Percentiles rank a stretch among this genome's conserved stretches.
These are phyloP conservation scores for Rhizopus stolonifer DNA, from an alignment of 371 early-diverging fungal species.

Conservation along the genomic window DNA sequence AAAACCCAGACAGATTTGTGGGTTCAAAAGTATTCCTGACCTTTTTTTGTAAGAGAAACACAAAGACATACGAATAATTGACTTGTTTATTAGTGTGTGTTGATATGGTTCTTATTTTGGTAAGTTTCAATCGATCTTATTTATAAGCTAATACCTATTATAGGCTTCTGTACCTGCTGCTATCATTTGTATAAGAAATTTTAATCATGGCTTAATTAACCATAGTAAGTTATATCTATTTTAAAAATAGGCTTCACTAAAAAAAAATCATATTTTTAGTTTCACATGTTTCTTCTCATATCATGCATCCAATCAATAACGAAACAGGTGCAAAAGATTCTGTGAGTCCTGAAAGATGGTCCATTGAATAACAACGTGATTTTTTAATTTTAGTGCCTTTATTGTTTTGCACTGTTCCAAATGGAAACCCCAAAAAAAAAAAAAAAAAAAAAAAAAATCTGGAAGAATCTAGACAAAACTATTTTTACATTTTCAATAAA, in stretches of 20 bases:
- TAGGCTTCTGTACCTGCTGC: constrained; percentile 30
- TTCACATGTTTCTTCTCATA: constrained; percentile 25
- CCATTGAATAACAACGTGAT: constrained; percentile 27
- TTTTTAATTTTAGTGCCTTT: too few relatives aligned
- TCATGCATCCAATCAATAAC: constrained; percentile 23
- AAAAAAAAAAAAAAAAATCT: too few relatives aligned
- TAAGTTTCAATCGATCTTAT: constrained; percentile 2
- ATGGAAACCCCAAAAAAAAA: too few relatives aligned
- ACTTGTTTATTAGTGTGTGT: constrained; percentile 26
- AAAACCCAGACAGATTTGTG: constrained; percentile 53
- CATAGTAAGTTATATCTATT: constrained; percentile 23
- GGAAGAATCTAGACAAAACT: too few relatives aligned
- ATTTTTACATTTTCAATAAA: too few relatives aligned
- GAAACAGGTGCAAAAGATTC: not conserved
- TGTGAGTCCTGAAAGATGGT: constrained; percentile 21
- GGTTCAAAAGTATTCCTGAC: constrained; percentile 68
- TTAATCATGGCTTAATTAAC: constrained; percentile 30
- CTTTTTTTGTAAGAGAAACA: constrained; percentile 53
- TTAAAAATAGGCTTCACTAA: not conserved
- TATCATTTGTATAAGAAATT: constrained; percentile 26
- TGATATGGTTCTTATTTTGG: constrained; percentile 32
- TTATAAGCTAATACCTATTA: not conserved
- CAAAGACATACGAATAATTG: not conserved
- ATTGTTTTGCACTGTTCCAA: too few relatives aligned
- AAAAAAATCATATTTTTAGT: constrained; percentile 23